Base-by-base conservation (phyloP, 2,329 filamentous ascomycete genomes). In the Trichoderma koningii region DNA sequence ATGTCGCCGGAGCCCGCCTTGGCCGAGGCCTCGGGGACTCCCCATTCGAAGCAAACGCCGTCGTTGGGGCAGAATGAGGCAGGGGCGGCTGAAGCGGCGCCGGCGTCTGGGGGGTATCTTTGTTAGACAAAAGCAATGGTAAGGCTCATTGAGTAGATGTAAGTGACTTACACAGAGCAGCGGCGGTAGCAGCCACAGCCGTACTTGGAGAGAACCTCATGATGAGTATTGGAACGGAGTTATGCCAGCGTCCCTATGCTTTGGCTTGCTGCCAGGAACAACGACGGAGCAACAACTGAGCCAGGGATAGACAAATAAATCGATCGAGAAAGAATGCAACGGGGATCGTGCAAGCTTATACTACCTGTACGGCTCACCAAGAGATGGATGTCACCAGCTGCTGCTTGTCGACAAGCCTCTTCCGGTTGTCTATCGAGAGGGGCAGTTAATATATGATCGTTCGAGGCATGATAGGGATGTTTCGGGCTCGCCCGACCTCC, bases 11-110 rank as follows among this genome's bases (percentile, higher is more conserved):
- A 76, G 38, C 79, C 79, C 3, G 80, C 77, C 44, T 76, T 76
- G 14, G 80, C 80, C 1, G 85, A 82, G 1, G 77, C 71, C 52
- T 77, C 70, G 0, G 87, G 86, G 2, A 88, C 80, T 48, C 79
- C 86, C 68, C 88, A 80, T 66, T 77, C 76, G 74, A 81, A 87
- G 74, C 85, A 87, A 47, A 87, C 73, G n/a, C 76, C 69, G 34
- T 69, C 71, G 41, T 73, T 71, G 48, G 82, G 78, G 69, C 83
- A 86, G 69, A 76, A 75, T 4, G 75, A 71, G 3, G 72, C 69
- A 23, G 74, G 72, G 28, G 70, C 69, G 53, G 74, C 74, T 6
- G 65, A 69, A 19, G 67, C 66, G 12, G 63, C 66, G 17, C 65
- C 59, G 10, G 66, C 67, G 56, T 69, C 74, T 47, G 42, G 26